A percentile compares a stretch with the other conserved stretches of the same genome.
phyloP scores from a whole-genome alignment of 768 basidiomycete genomes.

The Cystobasidium onofrii region DNA sequence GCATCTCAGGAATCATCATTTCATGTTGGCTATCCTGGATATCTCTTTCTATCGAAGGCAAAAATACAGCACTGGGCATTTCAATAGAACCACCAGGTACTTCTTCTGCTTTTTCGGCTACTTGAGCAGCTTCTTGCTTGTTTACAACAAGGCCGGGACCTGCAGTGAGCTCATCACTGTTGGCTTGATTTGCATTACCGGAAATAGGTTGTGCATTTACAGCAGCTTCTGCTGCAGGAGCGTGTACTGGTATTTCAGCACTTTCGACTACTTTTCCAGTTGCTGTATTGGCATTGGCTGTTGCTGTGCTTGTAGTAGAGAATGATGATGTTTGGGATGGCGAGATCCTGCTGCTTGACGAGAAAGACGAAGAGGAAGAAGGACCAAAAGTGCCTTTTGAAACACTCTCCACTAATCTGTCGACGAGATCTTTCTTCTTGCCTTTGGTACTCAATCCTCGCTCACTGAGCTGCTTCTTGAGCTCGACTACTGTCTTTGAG shows the following conservation, averaged over 20 bases:
- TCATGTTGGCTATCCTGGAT: not conserved
- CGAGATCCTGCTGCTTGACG: slow-evolving; percentile 12
- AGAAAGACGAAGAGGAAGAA: not conserved
- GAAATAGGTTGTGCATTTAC: not conserved
- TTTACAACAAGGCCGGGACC: not conserved
- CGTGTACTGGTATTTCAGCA: not conserved
- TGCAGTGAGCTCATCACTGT: not conserved
- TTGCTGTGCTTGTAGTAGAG: slow-evolving; percentile 8
- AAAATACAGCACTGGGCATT: slow-evolving; percentile 9
- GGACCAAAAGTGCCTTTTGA: not conserved
- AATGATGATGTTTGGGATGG: slow-evolving; percentile 6
- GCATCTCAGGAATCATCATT: slow-evolving; percentile 19
- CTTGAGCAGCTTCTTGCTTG: not conserved
- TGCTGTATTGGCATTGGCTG: not conserved
- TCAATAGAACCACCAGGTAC: slow-evolving; percentile 28
- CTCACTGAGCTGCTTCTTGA: slow-evolving; percentile 12
- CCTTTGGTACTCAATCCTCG: slow-evolving; percentile 23
- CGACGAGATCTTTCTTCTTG: slow-evolving; percentile 16
- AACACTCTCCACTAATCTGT: slow-evolving; percentile 4
- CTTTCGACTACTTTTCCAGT: not conserved
- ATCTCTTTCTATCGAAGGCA: not conserved
- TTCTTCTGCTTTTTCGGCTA: slow-evolving; percentile 20
- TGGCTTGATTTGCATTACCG: not conserved
- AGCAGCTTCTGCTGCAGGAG: not conserved
- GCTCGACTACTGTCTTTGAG: slow-evolving; percentile 13